A percentile compares a stretch with the other conserved stretches of the same genome.
These are phyloP conservation scores for Lanmaoa pseudosensibilis DNA, from an alignment of 768 basidiomycete species.

Conservation along the genomic window DNA sequence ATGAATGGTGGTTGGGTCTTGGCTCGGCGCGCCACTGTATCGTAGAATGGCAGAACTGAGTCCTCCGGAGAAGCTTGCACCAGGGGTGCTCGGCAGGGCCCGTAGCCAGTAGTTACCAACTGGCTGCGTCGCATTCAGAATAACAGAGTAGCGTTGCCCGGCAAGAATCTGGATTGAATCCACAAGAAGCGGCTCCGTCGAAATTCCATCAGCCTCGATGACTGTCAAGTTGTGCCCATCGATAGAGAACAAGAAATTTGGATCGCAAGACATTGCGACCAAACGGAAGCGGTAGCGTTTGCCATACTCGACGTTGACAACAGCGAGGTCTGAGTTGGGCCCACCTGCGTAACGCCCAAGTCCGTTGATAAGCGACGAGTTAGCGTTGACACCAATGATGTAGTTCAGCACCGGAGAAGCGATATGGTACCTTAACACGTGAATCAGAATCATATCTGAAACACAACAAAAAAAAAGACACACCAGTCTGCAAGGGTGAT, in stretches of 20 bases:
- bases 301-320: slow-evolving; percentile 39
- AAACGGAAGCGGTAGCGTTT: slow-evolving; percentile 51
- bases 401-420: slow-evolving; percentile 17
- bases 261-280: slow-evolving; percentile 46
- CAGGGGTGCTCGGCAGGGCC: slow-evolving; percentile 31
- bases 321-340: slow-evolving; percentile 36
- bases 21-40: slow-evolving; percentile 42
- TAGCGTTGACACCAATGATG: slow-evolving; percentile 16
- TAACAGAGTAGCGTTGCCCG: slow-evolving; percentile 43
- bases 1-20: slow-evolving; percentile 41
- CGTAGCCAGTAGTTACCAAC: slow-evolving; percentile 58
- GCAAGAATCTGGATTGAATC: slow-evolving; percentile 36
- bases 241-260: slow-evolving; percentile 45
- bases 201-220: slow-evolving; percentile 47
- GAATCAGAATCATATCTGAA: background rate
- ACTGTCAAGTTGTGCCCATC: slow-evolving; percentile 43
- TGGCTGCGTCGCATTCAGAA: slow-evolving; percentile 44
- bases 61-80: slow-evolving; percentile 35
- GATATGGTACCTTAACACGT: slow-evolving; percentile 22
- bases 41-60: slow-evolving; percentile 56
- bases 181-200: slow-evolving; percentile 42
- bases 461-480: background rate
- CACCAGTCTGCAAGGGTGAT: slow-evolving; percentile 30
- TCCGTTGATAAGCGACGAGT: slow-evolving; percentile 35
- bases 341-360: slow-evolving; percentile 35